Conservation (phyloP, 164 flowering plant genomes). For the Macadamia tetraphylla region DNA sequence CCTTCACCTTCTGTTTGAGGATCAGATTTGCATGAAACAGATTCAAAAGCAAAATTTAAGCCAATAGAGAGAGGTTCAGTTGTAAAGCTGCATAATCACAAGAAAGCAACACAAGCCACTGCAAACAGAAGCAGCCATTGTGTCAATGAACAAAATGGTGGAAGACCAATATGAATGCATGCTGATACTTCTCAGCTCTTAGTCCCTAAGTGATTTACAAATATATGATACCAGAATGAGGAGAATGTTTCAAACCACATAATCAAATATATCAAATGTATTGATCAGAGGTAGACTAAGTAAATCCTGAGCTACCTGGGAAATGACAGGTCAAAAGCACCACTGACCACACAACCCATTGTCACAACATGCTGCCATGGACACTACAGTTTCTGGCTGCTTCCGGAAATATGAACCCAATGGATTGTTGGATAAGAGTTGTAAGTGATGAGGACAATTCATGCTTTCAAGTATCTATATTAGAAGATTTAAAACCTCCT, state of each 20-base stretch:
- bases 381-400: no score
- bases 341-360: no score
- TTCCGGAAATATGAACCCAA: no score
- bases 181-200: no score
- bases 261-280: not conserved
- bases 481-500: no score
- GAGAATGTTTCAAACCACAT: not conserved
- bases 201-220: no score
- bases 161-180: constrained; percentile 4
- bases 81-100: constrained; percentile 53
- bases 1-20: constrained; percentile 15
- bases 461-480: not conserved
- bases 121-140: not conserved
- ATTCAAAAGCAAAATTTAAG: constrained; percentile 67
- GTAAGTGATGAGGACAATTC: no score
- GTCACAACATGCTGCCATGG: no score
- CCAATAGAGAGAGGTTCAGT: constrained; percentile 58
- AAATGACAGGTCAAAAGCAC: no score
- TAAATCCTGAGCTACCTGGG: not conserved
- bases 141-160: no score
- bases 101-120: constrained; percentile 3
- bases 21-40: constrained; percentile 25
- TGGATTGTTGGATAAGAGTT: no score
- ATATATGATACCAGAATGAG: not conserved
- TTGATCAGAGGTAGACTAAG: no score